These are phyloP conservation scores for Rosa chinensis DNA, from an alignment of 306 rosid species.

Conservation along the genomic window DNA sequence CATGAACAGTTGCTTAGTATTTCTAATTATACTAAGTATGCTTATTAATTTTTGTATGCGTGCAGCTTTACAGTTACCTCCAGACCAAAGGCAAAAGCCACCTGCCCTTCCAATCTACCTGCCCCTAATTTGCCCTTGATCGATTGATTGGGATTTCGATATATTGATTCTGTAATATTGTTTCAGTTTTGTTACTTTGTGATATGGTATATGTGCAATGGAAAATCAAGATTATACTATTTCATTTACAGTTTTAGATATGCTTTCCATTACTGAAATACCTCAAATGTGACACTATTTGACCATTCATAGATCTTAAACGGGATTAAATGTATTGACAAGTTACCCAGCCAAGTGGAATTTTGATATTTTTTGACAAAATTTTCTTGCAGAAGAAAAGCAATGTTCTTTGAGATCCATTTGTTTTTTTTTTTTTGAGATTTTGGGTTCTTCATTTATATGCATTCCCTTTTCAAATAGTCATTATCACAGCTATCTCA, in stretches of 20 bases:
- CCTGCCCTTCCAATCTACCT: no score
- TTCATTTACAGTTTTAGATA: neutral
- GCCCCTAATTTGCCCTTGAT: neutral
- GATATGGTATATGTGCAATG: neutral
- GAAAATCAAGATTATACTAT: neutral
- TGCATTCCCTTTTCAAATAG: neutral
- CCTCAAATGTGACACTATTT: neutral
- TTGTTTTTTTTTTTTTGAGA: neutral
- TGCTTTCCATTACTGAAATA: neutral
- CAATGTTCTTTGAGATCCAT: neutral
- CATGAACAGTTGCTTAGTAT: no score
- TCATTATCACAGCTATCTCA: neutral
- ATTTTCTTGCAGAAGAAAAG: neutral
- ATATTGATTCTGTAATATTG: neutral
- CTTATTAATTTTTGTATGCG: no score
- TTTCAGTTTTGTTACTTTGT: neutral
- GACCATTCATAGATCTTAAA: neutral
- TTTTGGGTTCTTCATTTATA: neutral
- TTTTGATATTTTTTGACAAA: neutral
- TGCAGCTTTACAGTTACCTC: no score
- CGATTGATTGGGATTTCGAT: neutral
- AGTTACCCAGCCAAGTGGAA: neutral
- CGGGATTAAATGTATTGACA: neutral
- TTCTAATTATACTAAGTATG: no score
- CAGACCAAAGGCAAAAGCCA: no score